These are phyloP conservation scores for Aspergillus ruber DNA, from an alignment of 2,329 filamentous ascomycete species.

Conservation along the genomic window DNA sequence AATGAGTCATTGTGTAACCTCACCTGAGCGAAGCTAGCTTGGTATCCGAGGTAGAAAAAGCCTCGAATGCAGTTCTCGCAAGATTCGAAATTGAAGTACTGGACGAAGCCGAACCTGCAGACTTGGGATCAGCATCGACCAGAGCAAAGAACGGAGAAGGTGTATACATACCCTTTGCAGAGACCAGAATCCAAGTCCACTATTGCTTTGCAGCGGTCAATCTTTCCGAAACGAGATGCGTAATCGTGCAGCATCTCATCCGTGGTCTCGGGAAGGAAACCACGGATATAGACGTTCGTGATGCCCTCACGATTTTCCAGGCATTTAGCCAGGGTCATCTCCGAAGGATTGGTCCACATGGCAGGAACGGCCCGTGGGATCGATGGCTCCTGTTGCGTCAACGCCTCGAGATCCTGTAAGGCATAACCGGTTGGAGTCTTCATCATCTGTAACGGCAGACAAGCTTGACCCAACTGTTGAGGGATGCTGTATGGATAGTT, in stretches of 20 bases:
- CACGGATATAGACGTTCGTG: conserved; percentile 96
- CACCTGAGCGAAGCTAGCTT: conserved; percentile 93
- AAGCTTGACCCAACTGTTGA: conserved; percentile 46
- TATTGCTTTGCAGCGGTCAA: conserved; percentile 97
- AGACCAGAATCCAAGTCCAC: conserved; percentile 88
- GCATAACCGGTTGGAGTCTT: conserved; percentile 41
- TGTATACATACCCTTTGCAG: conserved; percentile 76
- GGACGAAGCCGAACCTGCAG: conserved; percentile 88
- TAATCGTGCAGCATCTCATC: conserved; percentile 81
- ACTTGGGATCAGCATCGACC: conserved; percentile 16
- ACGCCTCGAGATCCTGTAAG: conserved; percentile 52
- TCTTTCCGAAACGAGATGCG: conserved; percentile 80
- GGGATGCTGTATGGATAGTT: conserved; percentile 54
- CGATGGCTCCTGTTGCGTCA: conserved; percentile 68
- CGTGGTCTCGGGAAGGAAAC: conserved; percentile 88
- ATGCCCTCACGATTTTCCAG: conserved; percentile 92
- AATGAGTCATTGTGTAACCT: neutral
- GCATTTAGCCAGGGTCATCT: conserved; percentile 88
- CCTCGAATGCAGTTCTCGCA: conserved; percentile 95
- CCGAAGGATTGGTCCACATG: conserved; percentile 70
- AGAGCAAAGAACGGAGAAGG: conserved; percentile 2
- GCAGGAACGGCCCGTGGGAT: conserved; percentile 88
- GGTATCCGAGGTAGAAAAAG: conserved; percentile 89
- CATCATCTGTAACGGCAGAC: conserved; percentile 40
- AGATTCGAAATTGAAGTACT: conserved; percentile 79